Evolutionary conservation across 768 basidiomycete species (phyloP).

Genomic region (Suillus variegatus): DNA sequence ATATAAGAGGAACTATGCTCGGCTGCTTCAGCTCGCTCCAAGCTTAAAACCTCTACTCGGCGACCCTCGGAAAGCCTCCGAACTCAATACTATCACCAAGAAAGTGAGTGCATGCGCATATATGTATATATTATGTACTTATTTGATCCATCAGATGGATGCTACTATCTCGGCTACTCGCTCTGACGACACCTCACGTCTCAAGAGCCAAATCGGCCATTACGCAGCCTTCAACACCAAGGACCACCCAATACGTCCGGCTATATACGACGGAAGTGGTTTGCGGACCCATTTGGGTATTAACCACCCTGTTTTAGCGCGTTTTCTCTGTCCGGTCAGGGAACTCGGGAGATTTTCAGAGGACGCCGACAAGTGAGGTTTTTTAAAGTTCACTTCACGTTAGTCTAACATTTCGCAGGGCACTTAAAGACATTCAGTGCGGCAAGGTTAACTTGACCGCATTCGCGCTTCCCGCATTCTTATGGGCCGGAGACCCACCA

Average conservation of each 20-base stretch:
- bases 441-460: background rate
- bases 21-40: background rate
- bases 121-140: background rate
- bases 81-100: background rate
- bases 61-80: background rate
- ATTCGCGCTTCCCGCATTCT: background rate
- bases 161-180: background rate
- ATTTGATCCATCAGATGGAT: slow-evolving; percentile 2
- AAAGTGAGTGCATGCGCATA: slow-evolving; percentile 4
- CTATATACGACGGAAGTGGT: background rate
- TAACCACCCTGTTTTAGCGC: slow-evolving; percentile 2
- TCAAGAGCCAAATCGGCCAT: background rate
- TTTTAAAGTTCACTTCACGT: background rate
- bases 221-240: slow-evolving; percentile 5
- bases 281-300: background rate
- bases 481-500: background rate
- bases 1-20: background rate
- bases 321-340: slow-evolving; percentile 1
- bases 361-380: background rate
- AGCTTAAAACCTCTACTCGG: background rate
- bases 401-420: background rate
- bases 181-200: background rate
- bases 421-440: background rate
- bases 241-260: background rate
- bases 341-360: background rate